A percentile compares a stretch with the other conserved stretches of the same genome.
These are phyloP conservation scores for Pichia thaimueangensis DNA, from an alignment of 805 yeast genomes.

Conservation along the genomic window DNA sequence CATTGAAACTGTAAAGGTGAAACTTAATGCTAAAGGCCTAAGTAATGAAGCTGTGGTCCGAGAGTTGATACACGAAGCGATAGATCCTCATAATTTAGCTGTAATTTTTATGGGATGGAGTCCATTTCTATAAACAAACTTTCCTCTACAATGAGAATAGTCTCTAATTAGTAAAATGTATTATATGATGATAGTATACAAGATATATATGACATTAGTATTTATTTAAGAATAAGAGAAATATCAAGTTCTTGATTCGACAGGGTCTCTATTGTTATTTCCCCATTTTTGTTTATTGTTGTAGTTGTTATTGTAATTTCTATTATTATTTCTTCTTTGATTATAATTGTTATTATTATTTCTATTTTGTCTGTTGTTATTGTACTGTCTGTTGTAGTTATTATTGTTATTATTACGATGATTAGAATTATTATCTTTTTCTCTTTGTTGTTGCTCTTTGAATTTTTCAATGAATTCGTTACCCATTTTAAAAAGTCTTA, in stretches of 20 bases:
- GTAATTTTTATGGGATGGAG: conserved; percentile 81
- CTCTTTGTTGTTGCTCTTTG: conserved; percentile 51
- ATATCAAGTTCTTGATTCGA: conserved; percentile 1
- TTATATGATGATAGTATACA: not conserved
- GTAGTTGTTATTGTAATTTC: conserved; percentile 17
- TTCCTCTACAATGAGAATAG: not conserved
- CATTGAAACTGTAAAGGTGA: conserved; percentile 61
- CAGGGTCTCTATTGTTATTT: not conserved
- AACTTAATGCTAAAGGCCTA: conserved; percentile 58
- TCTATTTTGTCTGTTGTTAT: conserved; percentile 14
- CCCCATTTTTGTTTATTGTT: conserved; percentile 20
- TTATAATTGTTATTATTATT: conserved; percentile 9
- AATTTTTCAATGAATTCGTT: conserved; percentile 72
- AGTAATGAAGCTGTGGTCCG: conserved; percentile 82
- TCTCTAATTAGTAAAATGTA: no score
- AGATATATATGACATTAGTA: not conserved
- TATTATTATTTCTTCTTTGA: conserved; percentile 24
- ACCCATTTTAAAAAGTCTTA: conserved; percentile 69
- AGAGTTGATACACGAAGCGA: conserved; percentile 73
- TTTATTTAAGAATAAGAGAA: not conserved
- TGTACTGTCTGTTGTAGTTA: conserved; percentile 14
- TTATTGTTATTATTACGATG: conserved; percentile 21
- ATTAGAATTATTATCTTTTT: conserved; percentile 21
- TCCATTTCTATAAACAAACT: conserved; percentile 47
- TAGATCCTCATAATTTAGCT: conserved; percentile 59